Evolutionary conservation across 345 rosid species (phyloP), one percentile per base, ranked within the genome.

Genomic region (Gossypium sturtianum): DNA sequence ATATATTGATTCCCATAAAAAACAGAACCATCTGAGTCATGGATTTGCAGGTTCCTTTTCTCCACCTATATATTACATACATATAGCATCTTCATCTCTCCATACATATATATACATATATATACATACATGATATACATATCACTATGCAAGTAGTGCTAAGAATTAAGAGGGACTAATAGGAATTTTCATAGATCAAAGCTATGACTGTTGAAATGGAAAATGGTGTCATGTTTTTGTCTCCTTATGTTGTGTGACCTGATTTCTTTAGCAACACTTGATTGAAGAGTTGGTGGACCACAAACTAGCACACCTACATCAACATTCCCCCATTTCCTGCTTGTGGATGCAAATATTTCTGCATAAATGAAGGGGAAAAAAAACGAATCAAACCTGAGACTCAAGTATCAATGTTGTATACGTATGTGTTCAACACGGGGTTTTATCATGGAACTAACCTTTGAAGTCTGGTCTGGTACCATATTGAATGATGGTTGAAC

Each of bases 301-400:
- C 97, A 94, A 11, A 92, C 89, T 2, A 92, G 83, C 1, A 90
- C 97, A 11, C 98, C 97, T n/a, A 88, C 85, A 60, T 94, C 93
- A 12, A 86, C 97, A 71, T 80, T 54, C 6, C 92, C 97, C 94
- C 91, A 88, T 7, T 80, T 81, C 72, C 81, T 86, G 53, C 86
- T 75, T 57, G 78, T 48, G 2, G 82, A 74, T 75, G 78, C 87
- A 74, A 92, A 83, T 51, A 92, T 87, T 60, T 90, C 97, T 92
- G 88, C 85, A 84, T 16, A 49, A n/a, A 13, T 34, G 27, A 53
- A 29, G 23, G 17, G 10, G 0, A 1, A 2, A 7, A 59, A 59
- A 20, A 20, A 56, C 0, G 1, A 12, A 51, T 43, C 9, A 7
- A 27, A 23, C 59, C 27, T 12, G n/a, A 20, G 7, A 57, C 62